These are phyloP conservation scores for Scleromitrula shiraiana DNA, from an alignment of 2,329 filamentous ascomycete genomes.

Conservation along the genomic window DNA sequence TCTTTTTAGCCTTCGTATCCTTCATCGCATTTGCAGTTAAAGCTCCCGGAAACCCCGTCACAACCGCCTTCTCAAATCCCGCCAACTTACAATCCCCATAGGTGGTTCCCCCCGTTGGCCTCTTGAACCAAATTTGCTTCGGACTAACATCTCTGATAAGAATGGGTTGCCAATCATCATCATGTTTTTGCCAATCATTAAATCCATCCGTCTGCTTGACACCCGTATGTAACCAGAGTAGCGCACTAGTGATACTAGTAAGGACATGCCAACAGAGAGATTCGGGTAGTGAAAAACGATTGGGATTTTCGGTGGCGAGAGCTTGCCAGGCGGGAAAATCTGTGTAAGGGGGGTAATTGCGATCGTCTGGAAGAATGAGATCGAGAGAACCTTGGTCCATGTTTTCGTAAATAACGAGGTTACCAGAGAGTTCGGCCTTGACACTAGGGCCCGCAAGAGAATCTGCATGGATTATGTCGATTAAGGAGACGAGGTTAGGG, in stretches of 20 bases:
- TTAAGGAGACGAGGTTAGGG: conserved; percentile 25
- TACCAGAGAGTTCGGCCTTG: conserved; percentile 12
- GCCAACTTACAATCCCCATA: conserved; percentile 49
- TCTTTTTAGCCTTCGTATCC: conserved; percentile 12
- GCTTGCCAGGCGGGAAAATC: conserved; percentile 18
- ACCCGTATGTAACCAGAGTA: conserved; percentile 47
- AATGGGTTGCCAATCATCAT: conserved; percentile 43
- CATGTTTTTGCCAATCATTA: conserved; percentile 21
- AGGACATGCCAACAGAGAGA: conserved; percentile 49
- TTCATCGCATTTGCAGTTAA: conserved; percentile 14
- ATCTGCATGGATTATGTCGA: conserved; percentile 23
- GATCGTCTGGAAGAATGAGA: conserved; percentile 31
- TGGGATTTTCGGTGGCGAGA: conserved; percentile 21
- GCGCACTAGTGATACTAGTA: conserved; percentile 38
- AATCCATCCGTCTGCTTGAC: conserved; percentile 21
- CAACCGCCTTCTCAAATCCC: conserved; percentile 34
- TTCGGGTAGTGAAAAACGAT: conserved; percentile 37
- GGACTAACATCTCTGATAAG: conserved; percentile 42
- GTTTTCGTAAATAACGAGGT: conserved; percentile 42
- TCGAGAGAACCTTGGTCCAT: conserved; percentile 44
- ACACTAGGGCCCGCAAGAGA: conserved; percentile 6
- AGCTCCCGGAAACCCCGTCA: conserved; percentile 18
- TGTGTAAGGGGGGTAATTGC: conserved; percentile 12
- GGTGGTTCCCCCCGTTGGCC: conserved; percentile 38
- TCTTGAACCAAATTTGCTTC: conserved; percentile 43